These are phyloP conservation scores for Cyclanthera cordifolia DNA, from an alignment of 306 rosid species.

Conservation along the genomic window DNA sequence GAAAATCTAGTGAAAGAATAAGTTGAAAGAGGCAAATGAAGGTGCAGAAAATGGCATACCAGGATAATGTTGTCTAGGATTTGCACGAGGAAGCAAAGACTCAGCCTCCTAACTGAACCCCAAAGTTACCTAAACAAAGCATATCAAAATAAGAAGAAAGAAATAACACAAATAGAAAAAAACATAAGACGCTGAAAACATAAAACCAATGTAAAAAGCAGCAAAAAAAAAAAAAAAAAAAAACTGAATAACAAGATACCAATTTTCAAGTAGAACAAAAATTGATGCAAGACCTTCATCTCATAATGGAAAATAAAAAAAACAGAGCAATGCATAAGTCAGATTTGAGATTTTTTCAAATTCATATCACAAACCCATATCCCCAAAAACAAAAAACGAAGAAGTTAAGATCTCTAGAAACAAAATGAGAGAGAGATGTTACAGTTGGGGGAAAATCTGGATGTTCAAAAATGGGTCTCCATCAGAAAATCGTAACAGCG, in stretches of 20 bases:
- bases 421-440: constrained; percentile 39
- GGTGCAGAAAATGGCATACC: constrained; percentile 40
- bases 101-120: constrained; percentile 74
- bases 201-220: not conserved
- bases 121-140: constrained; percentile 63
- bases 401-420: constrained; percentile 13
- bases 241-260: not conserved
- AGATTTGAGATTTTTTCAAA: not conserved
- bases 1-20: too few relatives aligned
- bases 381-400: not conserved
- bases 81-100: constrained; percentile 68
- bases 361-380: constrained; percentile 13
- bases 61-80: constrained; percentile 62
- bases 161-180: not conserved
- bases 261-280: constrained; percentile 2
- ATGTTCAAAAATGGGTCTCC: constrained; percentile 63
- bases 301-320: not conserved
- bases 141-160: constrained; percentile 19
- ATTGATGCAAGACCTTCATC: not conserved
- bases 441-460: constrained; percentile 36
- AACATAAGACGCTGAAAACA: not conserved
- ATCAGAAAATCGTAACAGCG: constrained; percentile 76
- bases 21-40: too few relatives aligned
- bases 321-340: not conserved
- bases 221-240: not conserved